Percentiles rank a stretch among this genome's conserved stretches.
phyloP scores from a whole-genome alignment of 768 basidiomycete species.

The Lanmaoa pseudosensibilis region DNA sequence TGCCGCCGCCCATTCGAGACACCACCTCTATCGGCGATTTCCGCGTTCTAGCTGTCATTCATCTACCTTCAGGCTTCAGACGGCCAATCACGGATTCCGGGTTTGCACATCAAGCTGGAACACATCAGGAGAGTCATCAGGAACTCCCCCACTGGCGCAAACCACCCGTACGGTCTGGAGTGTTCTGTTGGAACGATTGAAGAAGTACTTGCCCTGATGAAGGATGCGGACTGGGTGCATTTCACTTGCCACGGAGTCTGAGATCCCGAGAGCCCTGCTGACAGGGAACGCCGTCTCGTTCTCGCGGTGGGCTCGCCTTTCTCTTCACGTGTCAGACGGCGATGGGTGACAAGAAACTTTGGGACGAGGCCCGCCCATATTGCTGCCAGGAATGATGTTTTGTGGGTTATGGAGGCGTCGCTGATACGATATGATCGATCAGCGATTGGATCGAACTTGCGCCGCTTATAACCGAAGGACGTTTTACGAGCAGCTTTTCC shows the following conservation, averaged over 20 bases:
- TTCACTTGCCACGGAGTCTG: conserved; percentile 34
- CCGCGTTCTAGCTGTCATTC: conserved; percentile 4
- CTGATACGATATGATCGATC: too few relatives aligned
- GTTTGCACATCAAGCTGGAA: conserved; percentile 17
- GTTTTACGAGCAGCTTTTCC: too few relatives aligned
- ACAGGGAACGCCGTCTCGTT: conserved; percentile 22
- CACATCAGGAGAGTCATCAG: conserved; percentile 5
- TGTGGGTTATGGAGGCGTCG: too few relatives aligned
- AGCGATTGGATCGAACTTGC: too few relatives aligned
- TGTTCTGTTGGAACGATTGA: not conserved
- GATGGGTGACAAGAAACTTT: too few relatives aligned
- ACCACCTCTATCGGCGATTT: not conserved
- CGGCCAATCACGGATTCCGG: conserved; percentile 2
- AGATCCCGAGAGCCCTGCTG: conserved; percentile 17
- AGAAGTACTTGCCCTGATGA: not conserved
- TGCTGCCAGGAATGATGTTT: too few relatives aligned
- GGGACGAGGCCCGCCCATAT: too few relatives aligned
- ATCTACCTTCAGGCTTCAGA: conserved; percentile 15
- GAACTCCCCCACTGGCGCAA: too few relatives aligned
- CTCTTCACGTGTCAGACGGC: too few relatives aligned
- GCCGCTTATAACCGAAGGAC: too few relatives aligned
- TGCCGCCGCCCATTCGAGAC: not conserved
- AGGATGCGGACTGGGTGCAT: conserved; percentile 19
- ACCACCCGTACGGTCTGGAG: not conserved
- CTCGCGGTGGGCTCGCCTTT: too few relatives aligned